A percentile compares a stretch with the other conserved stretches of the same genome.
Conservation (phyloP, 148 eudicot genomes). For the Vaccinium macrocarpon region DNA sequence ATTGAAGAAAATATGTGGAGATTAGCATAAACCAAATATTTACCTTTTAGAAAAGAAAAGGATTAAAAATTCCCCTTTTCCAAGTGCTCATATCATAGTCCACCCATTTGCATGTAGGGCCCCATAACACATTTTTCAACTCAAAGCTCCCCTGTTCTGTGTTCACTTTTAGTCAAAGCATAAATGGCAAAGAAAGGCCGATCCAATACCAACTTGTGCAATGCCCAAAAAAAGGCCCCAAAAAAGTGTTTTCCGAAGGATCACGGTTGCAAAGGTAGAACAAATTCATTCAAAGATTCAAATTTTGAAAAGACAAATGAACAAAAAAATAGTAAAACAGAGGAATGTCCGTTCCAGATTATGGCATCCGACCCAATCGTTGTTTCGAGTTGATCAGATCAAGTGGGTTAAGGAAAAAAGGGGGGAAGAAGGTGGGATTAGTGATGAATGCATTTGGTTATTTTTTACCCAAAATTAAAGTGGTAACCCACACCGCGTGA, state of each 20-base stretch:
- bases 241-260: not conserved
- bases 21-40: conserved; percentile 6
- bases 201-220: conserved; percentile 10
- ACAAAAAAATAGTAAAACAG: not conserved
- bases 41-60: not conserved
- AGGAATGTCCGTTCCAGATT: not conserved
- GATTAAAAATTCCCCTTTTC: not conserved
- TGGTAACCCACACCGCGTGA: no score
- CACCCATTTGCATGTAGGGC: not conserved
- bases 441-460: no score
- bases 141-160: not conserved
- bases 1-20: not conserved
- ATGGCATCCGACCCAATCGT: conserved; percentile 5
- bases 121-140: not conserved
- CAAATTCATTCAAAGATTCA: conserved; percentile 12
- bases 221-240: not conserved
- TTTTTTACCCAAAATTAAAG: no score
- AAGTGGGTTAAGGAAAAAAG: not conserved
- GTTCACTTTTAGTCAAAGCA: conserved; percentile 13
- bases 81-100: not conserved
- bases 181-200: conserved; percentile 4
- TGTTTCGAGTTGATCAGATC: not conserved
- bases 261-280: not conserved
- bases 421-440: no score
- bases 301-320: not conserved